Evolutionary conservation across 805 yeast species (phyloP).

Genomic region (Candida sphagnicola): DNA sequence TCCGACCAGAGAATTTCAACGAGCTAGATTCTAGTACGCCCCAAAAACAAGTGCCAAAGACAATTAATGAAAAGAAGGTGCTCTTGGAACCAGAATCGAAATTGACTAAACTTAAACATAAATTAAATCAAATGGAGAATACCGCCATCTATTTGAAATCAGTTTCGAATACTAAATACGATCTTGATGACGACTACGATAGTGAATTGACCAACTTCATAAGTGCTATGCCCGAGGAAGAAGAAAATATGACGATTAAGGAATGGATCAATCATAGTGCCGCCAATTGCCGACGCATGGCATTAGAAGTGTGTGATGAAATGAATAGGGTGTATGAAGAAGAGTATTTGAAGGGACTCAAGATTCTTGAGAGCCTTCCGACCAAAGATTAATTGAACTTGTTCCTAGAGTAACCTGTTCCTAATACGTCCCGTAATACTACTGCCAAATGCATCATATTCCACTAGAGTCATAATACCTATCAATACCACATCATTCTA

Average conservation of each 20-base stretch:
- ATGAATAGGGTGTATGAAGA: conserved; percentile 46
- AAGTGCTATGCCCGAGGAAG: conserved; percentile 65
- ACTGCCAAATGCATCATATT: no score
- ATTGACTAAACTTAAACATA: conserved; percentile 8
- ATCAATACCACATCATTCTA: no score
- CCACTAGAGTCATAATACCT: no score
- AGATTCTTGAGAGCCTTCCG: conserved; percentile 8
- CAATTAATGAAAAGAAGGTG: not conserved
- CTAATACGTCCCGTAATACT: no score
- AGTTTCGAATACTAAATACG: conserved; percentile 32
- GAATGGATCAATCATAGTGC: conserved; percentile 66
- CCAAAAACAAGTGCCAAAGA: not conserved
- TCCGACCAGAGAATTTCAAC: not conserved
- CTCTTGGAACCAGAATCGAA: not conserved
- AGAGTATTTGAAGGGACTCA: conserved; percentile 30
- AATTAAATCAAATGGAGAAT: conserved; percentile 23
- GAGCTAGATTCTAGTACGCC: conserved; percentile 8
- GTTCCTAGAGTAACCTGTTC: no score
- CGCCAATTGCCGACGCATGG: conserved; percentile 45
- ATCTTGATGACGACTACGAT: conserved; percentile 57
- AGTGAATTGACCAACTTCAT: conserved; percentile 64
- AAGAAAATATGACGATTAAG: conserved; percentile 62
- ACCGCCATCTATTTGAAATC: conserved; percentile 31
- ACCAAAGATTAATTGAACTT: conserved; percentile 10
- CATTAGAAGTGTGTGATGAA: conserved; percentile 42